Evolutionary conservation across 768 basidiomycete genomes (phyloP).

Genomic region (Arthromyces matolae): DNA sequence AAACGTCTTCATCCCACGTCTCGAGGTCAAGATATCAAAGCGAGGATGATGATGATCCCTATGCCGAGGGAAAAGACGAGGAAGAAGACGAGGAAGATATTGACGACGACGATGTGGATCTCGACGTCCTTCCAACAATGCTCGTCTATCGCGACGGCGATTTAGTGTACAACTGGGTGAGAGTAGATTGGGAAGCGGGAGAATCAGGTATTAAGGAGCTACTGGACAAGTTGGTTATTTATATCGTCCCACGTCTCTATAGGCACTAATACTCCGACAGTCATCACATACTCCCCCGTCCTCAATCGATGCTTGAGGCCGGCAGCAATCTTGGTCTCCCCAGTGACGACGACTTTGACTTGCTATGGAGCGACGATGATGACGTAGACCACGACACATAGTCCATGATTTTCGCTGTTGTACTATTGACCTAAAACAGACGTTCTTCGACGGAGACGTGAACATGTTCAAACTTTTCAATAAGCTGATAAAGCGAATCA

Average conservation of each 20-base stretch:
- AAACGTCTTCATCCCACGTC: no score
- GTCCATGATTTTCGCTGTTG: no score
- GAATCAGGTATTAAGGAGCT: slow-evolving; percentile 64
- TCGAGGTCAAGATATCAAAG: slow-evolving; percentile 29
- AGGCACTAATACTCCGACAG: slow-evolving; percentile 19
- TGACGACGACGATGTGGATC: slow-evolving; percentile 64
- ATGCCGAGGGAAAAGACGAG: slow-evolving; percentile 34
- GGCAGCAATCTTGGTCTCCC: slow-evolving; percentile 46
- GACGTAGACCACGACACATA: slow-evolving; percentile 14
- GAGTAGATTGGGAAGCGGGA: slow-evolving; percentile 84
- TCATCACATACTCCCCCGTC: slow-evolving; percentile 37
- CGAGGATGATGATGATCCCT: slow-evolving; percentile 22
- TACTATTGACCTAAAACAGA: no score
- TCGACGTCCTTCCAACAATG: slow-evolving; percentile 76
- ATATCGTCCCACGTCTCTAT: background rate
- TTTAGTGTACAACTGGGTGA: slow-evolving; percentile 85
- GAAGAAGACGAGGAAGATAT: slow-evolving; percentile 42
- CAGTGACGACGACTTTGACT: slow-evolving; percentile 50
- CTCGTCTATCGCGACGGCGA: slow-evolving; percentile 77
- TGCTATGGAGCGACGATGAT: slow-evolving; percentile 52
- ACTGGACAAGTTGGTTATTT: slow-evolving; percentile 49
- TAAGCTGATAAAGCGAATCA: no score
- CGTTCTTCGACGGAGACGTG: no score
- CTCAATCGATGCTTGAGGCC: slow-evolving; percentile 25
- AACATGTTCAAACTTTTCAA: no score